Evolutionary conservation across 164 flowering plant genomes (phyloP), one percentile per base, ranked within the genome.

Genomic region (Aristolochia contorta): DNA sequence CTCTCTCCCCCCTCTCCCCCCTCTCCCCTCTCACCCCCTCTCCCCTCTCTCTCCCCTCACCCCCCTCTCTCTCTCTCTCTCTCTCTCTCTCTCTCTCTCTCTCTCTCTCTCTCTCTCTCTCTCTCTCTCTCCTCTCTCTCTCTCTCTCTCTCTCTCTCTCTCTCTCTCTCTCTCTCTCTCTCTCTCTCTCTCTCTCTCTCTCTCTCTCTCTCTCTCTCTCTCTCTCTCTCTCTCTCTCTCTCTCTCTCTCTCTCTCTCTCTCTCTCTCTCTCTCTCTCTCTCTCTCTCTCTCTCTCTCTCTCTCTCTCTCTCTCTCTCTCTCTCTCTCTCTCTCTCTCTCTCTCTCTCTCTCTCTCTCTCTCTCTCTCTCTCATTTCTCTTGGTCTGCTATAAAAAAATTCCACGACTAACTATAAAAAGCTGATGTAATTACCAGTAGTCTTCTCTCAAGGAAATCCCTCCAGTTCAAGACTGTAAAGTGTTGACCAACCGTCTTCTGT

Each of bases 11-110:
- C 53, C 48, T 6, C 54, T n/a, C 41, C 61, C 52, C 61, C 14
- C 56, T 43, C 63, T 62, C 56, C 48, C 53, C n/a, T 27, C 62
- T 8, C 63, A n/a, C 37, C 61, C 64, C 53, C 48, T 6, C 54
- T 27, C 61, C 52, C 14, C 56, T 43, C 63, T 62, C 56, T 55
- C 53, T 27, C 62, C 10, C 63, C 37, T n/a, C n/a, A n/a, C 64
- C 53, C 48, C 2, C 54, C 41, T 58, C 52, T 57, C 14, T n/a
- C 56, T 43, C 63, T 62, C 56, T 55, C 53, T 27, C 62, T 8
- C 63, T 33, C 64, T 47, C 48, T 6, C 54, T 27, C 61, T 47
- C 61, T 15, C 56, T 43, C 63, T 62, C 56, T 55, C 53, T 27
- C 62, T 8, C 63, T 33, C 64, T 47, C 48, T 6, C 54, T 27